Conservation (phyloP, 2,329 filamentous ascomycete genomes). For the Clarireedia hainanense region DNA sequence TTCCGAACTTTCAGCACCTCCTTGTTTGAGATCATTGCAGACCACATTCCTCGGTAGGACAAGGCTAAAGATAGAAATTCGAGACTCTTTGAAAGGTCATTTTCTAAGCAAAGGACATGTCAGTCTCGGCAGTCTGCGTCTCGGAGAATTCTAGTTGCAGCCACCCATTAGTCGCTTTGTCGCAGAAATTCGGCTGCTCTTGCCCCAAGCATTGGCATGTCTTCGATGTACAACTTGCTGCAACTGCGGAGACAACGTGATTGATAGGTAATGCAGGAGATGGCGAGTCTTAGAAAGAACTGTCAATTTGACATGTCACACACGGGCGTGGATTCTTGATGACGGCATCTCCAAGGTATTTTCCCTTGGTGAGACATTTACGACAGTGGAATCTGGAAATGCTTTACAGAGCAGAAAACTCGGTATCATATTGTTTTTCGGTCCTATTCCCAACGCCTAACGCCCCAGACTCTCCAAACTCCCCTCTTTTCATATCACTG, state of each 20-base stretch:
- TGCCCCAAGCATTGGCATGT: no score
- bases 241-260: slow-evolving; percentile 4
- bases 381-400: no score
- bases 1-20: background rate
- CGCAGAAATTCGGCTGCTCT: background rate
- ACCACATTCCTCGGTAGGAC: background rate
- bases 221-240: background rate
- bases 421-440: background rate
- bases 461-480: background rate
- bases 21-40: background rate
- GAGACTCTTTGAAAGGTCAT: background rate
- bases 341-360: no score
- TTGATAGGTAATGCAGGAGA: slow-evolving; percentile 1
- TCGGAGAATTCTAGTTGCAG: slow-evolving; percentile 2
- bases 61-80: background rate
- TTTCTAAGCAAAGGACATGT: background rate
- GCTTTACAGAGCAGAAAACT: background rate
- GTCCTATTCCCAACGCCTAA: background rate
- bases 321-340: no score
- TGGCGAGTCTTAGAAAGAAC: background rate
- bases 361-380: no score
- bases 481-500: background rate
- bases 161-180: background rate
- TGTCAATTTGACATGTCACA: no score
- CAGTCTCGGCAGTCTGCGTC: background rate